A percentile compares a stretch with the other conserved stretches of the same genome.
Evolutionary conservation across 75 land plant genomes (phyloP).

Genomic region (Pinus albicaulis): DNA sequence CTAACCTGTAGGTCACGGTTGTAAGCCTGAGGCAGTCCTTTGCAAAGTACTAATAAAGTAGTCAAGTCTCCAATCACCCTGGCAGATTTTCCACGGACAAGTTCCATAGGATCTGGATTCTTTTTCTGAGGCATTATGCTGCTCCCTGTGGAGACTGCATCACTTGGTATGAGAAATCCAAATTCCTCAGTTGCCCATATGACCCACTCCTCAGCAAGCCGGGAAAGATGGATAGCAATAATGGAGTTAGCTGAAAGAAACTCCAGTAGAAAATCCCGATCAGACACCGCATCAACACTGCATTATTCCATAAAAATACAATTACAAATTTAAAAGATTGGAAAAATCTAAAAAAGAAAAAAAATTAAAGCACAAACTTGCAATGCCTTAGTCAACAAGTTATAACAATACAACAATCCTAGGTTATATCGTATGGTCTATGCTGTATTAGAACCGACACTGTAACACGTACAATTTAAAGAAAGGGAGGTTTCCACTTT

Average conservation of each 20-base stretch:
- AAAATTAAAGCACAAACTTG: too few relatives aligned
- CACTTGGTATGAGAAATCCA: conserved; percentile 93
- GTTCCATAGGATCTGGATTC: conserved; percentile 99
- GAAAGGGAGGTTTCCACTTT: too few relatives aligned
- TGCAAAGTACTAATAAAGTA: conserved; percentile 90
- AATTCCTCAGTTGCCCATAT: conserved; percentile 99
- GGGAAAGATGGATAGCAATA: conserved; percentile 86
- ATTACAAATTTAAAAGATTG: background rate
- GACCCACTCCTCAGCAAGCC: conserved; percentile 99
- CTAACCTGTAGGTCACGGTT: conserved; percentile 97
- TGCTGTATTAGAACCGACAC: too few relatives aligned
- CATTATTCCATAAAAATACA: conserved; percentile 4
- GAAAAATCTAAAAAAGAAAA: background rate
- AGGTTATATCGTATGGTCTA: too few relatives aligned
- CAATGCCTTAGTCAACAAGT: too few relatives aligned
- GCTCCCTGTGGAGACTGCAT: conserved; percentile 96
- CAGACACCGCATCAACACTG: conserved; percentile 99
- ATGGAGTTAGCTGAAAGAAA: conserved; percentile 89
- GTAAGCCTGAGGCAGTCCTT: conserved; percentile 97
- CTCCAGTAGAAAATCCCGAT: conserved; percentile 93
- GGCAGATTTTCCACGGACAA: conserved; percentile 98
- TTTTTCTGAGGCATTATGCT: conserved; percentile 99
- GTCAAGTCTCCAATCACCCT: conserved; percentile 86
- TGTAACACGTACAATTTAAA: too few relatives aligned
- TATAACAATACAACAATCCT: too few relatives aligned